phyloP scores from a whole-genome alignment of 2,329 filamentous ascomycete genomes.

The Thelonectria rubi region DNA sequence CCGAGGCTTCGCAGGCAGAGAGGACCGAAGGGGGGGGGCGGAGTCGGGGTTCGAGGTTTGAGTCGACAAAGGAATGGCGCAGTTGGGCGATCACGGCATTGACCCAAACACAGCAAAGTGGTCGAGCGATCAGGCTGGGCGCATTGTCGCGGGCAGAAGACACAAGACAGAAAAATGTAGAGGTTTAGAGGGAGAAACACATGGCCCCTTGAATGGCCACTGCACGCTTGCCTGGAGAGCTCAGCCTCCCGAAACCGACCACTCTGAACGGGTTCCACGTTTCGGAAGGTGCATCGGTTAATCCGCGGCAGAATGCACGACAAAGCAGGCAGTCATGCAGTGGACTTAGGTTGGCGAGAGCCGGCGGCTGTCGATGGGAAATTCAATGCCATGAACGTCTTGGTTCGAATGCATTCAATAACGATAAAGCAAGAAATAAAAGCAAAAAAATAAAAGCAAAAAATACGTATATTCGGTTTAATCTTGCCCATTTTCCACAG shows the following conservation, averaged over 20 bases:
- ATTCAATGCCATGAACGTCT: too few species aligned
- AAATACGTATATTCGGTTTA: too few species aligned
- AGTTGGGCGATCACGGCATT: conserved; percentile 39
- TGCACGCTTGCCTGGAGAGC: conserved; percentile 33
- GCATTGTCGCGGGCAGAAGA: conserved; percentile 34
- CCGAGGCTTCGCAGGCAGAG: conserved; percentile 30
- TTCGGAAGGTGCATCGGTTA: conserved; percentile 31
- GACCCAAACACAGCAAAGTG: conserved; percentile 35
- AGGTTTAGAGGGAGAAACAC: conserved; percentile 39
- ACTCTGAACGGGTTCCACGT: conserved; percentile 31
- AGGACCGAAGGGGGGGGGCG: conserved; percentile 30
- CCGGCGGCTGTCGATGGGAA: not conserved
- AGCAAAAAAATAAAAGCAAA: too few species aligned
- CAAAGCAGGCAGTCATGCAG: too few species aligned
- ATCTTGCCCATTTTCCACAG: too few species aligned
- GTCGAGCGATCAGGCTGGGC: conserved; percentile 35
- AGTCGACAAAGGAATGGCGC: conserved; percentile 35
- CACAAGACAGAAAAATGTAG: not conserved
- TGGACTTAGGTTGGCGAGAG: not conserved
- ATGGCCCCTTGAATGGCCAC: conserved; percentile 40
- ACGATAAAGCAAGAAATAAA: too few species aligned
- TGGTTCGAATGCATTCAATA: too few species aligned
- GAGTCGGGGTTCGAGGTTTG: conserved; percentile 20
- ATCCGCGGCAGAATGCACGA: conserved; percentile 38
- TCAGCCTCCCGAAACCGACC: conserved; percentile 37